Evolutionary conservation across 2,329 filamentous ascomycete genomes (phyloP), one percentile per base, ranked within the genome.

Genomic region (Aspergillus awamori): DNA sequence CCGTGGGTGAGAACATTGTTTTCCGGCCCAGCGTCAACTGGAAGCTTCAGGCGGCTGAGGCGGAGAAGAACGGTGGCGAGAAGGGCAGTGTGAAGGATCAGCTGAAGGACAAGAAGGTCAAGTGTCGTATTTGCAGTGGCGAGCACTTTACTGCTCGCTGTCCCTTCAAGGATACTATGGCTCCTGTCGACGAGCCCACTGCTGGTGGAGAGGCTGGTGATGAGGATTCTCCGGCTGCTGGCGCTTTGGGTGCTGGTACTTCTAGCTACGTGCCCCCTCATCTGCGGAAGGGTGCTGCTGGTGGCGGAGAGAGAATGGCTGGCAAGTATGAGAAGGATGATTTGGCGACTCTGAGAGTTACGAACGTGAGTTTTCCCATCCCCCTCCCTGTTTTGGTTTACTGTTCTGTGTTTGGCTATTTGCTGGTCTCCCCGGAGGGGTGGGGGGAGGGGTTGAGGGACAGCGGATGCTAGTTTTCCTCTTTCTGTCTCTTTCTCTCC

Each of bases 111-210:
- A 97, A 97, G 87, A 96, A 97, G 84, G 96, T 99, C 85, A 98
- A 98, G 87, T 99, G 95, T 82, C 91, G 95, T 86, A 98, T 99
- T 77, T 99, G 95, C 83, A 91, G 89, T 77, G 95, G 94, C 76
- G 95, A 99, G 84, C 95, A 99, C 87, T 99, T 98, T 85, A 99
- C 95, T 45, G 94, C 94, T 69, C 90, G 95, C 79, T 99, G 95
- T 87, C 95, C 95, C 38, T 99, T 97, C 89, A 99, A 98, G 85
- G 95, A 98, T 78, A 99, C 94, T 72, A 97, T 99, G 93, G 93
- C 94, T 38, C 95, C 81, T 6, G 78, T 82, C 60, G 81, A 81
- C 45, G 81, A 83, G 68, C 64, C 76, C 20, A 65, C 72, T 28
- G 64, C 61, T 45, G 73, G 67, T 53, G 75, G 69, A 30, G 74